Conservation (phyloP, 495 filamentous ascomycete species). For the Penicillium simplicissimum region DNA sequence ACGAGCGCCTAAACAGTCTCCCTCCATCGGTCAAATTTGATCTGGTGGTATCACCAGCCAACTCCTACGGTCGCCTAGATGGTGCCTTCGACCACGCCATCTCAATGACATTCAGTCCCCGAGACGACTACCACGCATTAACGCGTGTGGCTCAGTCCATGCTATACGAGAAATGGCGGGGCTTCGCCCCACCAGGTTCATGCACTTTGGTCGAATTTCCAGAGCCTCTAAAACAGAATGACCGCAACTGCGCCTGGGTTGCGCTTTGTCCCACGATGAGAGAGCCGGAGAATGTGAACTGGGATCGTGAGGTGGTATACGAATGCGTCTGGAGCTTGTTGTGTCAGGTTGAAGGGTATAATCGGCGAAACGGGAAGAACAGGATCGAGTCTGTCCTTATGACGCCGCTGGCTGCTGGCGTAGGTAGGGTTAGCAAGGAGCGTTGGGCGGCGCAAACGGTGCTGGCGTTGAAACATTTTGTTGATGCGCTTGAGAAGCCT, state of each 20-base stretch:
- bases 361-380: slow-evolving; percentile 26
- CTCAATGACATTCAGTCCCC: slow-evolving; percentile 47
- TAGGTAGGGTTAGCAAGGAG: slow-evolving; percentile 43
- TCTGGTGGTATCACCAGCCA: slow-evolving; percentile 53
- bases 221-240: slow-evolving; percentile 28
- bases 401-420: slow-evolving; percentile 50
- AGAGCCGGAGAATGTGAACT: slow-evolving; percentile 37
- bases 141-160: slow-evolving; percentile 40
- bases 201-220: slow-evolving; percentile 50
- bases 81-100: slow-evolving; percentile 57
- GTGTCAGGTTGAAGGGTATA: slow-evolving; percentile 46
- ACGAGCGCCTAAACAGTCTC: slow-evolving; percentile 37
- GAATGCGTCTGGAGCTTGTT: slow-evolving; percentile 55
- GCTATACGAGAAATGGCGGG: slow-evolving; percentile 48
- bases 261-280: slow-evolving; percentile 56
- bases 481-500: slow-evolving; percentile 40
- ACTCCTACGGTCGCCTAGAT: slow-evolving; percentile 53
- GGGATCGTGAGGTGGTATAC: slow-evolving; percentile 57
- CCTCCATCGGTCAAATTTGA: slow-evolving; percentile 35
- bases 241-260: slow-evolving; percentile 42
- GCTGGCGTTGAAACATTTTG: slow-evolving; percentile 50
- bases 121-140: slow-evolving; percentile 46
- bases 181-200: slow-evolving; percentile 49
- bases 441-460: slow-evolving; percentile 52
- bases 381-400: slow-evolving; percentile 47